A percentile compares a stretch with the other conserved stretches of the same genome.
Evolutionary conservation across 352 stramenopile genomes (phyloP).

Genomic region (Thalassiosira mediterranea): DNA sequence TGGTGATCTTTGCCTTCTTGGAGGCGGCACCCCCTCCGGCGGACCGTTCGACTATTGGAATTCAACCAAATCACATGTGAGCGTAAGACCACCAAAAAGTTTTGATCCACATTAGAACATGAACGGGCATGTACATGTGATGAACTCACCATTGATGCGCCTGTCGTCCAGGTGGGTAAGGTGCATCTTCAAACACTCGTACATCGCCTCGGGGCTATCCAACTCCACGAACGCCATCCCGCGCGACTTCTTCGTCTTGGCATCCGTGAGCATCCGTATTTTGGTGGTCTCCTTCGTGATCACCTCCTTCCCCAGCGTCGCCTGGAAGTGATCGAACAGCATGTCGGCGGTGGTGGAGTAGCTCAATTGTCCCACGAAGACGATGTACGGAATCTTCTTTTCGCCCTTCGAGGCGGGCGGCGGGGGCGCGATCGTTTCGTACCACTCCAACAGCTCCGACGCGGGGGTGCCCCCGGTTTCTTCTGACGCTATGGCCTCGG

Average conservation of each 20-base stretch:
- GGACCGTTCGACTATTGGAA: slow-evolving; percentile 68
- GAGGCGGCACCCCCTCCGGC: slow-evolving; percentile 66
- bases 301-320: slow-evolving; percentile 38
- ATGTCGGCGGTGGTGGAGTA: slow-evolving; percentile 81
- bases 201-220: slow-evolving; percentile 72
- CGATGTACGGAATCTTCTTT: slow-evolving; percentile 76
- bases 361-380: slow-evolving; percentile 86
- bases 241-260: slow-evolving; percentile 75
- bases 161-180: slow-evolving; percentile 85
- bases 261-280: slow-evolving; percentile 68
- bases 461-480: slow-evolving; percentile 32
- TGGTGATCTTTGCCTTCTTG: slow-evolving; percentile 80
- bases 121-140: neutral
- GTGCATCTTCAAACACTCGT: slow-evolving; percentile 83
- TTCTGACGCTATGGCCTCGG: slow-evolving; percentile 65
- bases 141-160: slow-evolving; percentile 77
- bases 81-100: no score
- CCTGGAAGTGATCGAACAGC: slow-evolving; percentile 81
- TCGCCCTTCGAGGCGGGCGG: slow-evolving; percentile 1
- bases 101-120: no score
- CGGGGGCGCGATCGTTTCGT: slow-evolving; percentile 28
- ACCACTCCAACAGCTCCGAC: slow-evolving; percentile 62
- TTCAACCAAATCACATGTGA: no score
- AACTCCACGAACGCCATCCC: slow-evolving; percentile 87
- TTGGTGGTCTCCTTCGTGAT: slow-evolving; percentile 43